Base-by-base conservation (phyloP, 768 basidiomycete species). In the Leucosporidium yakuticum region DNA sequence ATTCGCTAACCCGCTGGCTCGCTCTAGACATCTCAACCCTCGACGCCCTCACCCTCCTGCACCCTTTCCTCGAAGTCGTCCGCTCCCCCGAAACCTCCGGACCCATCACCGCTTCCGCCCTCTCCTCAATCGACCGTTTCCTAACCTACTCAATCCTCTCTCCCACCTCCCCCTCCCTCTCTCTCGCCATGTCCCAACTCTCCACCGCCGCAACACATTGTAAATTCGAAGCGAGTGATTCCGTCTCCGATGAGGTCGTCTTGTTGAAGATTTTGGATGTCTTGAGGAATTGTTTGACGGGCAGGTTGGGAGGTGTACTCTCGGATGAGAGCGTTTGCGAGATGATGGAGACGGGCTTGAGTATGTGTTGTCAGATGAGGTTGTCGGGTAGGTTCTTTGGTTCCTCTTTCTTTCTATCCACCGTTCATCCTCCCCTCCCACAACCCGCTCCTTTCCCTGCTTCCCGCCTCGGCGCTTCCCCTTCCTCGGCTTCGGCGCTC, bases 171-270 rank as follows among this genome's bases (percentile, higher is more conserved):
- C 69, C 82, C 60, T 80, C 82, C 48, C 79, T 94, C 69, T 83
- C 87, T 70, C 77, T 56, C 55, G 88, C 88, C 8, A 83, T 98
- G 61, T 82, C 86, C 23, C 90, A 91, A 69, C 83, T 96, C 67
- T 94, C 93, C 77, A 88, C 85, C 68, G 87, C 95, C 0, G 85
- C 94, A 19, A 91, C 95, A 8, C 91, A 91, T 76, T 97, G 95
- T 83, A 93, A 95, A 80, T 99, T 99, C 76, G 95, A 98, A 79
- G 90, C 91, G 6, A 95, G 90, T 75, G 93, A 97, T 77, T 91
- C 91, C 2, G 91, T 93, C n/a, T 90, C 91, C 8, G 96, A 99
- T 79, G 96, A 99, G 78, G 89, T 96, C 12, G 94, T 97, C 14
- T 82, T 98, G 11, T 83, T 95, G 71, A 90, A 87, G 78, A 92